Conservation (phyloP, 257 asterid genomes). For the Solanum microdontum region DNA sequence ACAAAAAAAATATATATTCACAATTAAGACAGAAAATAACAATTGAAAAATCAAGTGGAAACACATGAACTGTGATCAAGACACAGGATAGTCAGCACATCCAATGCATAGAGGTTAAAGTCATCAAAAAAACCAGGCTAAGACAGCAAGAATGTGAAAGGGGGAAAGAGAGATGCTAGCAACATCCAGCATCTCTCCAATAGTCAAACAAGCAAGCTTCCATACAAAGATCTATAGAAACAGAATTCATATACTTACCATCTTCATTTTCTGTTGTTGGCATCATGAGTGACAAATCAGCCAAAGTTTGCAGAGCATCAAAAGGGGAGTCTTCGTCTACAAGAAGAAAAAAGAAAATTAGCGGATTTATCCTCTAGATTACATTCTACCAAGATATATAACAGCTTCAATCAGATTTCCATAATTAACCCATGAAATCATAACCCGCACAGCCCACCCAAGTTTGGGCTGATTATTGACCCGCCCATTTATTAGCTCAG, state of each 20-base stretch:
- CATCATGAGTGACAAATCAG: slow-evolving; percentile 75
- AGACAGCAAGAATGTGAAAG: background rate
- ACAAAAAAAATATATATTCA: background rate
- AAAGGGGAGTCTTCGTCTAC: slow-evolving; percentile 64
- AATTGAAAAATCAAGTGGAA: background rate
- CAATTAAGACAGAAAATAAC: background rate
- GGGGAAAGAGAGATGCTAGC: background rate
- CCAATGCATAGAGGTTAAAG: background rate
- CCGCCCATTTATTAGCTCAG: background rate
- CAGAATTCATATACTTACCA: slow-evolving; percentile 32
- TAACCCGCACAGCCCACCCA: background rate
- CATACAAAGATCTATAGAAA: background rate
- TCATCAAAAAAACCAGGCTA: background rate
- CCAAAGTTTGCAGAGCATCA: slow-evolving; percentile 75
- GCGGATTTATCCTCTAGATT: slow-evolving; percentile 3
- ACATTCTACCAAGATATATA: background rate
- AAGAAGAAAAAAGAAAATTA: background rate
- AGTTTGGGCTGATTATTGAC: background rate
- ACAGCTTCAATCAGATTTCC: background rate
- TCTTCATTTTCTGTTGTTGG: slow-evolving; percentile 54
- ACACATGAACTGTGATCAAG: background rate
- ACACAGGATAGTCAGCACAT: background rate
- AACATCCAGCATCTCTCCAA: background rate
- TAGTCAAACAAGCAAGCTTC: background rate
- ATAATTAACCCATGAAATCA: background rate